phyloP scores from a whole-genome alignment of 2,329 filamentous ascomycete species.

The Aspergillus clavatus region DNA sequence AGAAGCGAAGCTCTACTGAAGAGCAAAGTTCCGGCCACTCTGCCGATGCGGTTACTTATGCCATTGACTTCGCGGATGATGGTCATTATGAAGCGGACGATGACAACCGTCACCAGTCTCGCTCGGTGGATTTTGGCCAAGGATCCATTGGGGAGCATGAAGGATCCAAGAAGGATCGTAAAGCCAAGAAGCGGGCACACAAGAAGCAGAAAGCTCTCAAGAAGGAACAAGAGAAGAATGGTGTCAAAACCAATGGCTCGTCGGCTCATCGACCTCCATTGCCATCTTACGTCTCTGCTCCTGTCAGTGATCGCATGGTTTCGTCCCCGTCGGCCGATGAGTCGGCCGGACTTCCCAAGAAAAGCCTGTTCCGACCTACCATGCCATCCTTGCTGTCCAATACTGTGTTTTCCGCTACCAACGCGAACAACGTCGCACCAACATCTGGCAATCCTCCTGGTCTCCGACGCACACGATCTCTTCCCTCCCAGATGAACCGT shows the following conservation, averaged over 20 bases:
- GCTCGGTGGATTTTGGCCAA: conserved; percentile 28
- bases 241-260: background rate
- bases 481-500: conserved; percentile 25
- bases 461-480: conserved; percentile 29
- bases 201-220: conserved; percentile 19
- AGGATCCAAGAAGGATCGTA: conserved; percentile 8
- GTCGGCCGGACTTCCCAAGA: conserved; percentile 17
- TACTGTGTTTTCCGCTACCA: conserved; percentile 29
- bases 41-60: conserved; percentile 18
- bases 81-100: conserved; percentile 26
- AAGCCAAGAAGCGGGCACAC: conserved; percentile 18
- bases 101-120: conserved; percentile 20
- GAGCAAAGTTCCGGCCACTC: conserved; percentile 20
- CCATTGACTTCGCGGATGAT: conserved; percentile 27
- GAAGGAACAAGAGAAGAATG: conserved; percentile 11
- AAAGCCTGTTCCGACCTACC: conserved; percentile 26
- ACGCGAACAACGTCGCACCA: conserved; percentile 8
- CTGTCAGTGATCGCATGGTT: conserved; percentile 1
- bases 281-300: conserved; percentile 12
- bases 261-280: conserved; percentile 9
- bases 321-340: conserved; percentile 5
- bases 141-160: conserved; percentile 11
- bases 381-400: conserved; percentile 32
- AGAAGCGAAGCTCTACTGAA: conserved; percentile 18
- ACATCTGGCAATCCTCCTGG: conserved; percentile 15